phyloP scores from a whole-genome alignment of 2,329 filamentous ascomycete genomes.

The Fusarium chlamydosporum region DNA sequence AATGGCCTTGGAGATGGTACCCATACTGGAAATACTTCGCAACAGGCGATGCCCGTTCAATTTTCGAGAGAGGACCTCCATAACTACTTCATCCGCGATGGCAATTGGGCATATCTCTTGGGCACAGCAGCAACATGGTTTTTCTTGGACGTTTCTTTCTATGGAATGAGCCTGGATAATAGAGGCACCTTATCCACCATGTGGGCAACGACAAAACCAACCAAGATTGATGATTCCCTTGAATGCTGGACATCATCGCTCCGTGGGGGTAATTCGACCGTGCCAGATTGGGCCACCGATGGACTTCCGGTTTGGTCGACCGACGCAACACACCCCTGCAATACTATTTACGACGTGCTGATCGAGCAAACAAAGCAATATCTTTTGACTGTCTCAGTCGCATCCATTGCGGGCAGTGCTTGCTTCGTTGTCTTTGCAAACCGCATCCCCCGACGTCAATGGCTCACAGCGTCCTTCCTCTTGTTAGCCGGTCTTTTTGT shows the following conservation, averaged over 20 bases:
- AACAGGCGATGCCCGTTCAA: constrained; percentile 61
- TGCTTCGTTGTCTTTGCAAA: constrained; percentile 65
- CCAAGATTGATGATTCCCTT: constrained; percentile 56
- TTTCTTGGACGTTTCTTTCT: constrained; percentile 68
- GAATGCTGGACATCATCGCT: constrained; percentile 65
- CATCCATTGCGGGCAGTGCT: constrained; percentile 65
- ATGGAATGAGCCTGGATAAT: constrained; percentile 65
- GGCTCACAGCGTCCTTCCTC: constrained; percentile 66
- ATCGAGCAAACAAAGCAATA: constrained; percentile 68
- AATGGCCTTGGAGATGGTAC: constrained; percentile 25
- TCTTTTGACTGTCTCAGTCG: constrained; percentile 65
- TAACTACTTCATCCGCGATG: constrained; percentile 64
- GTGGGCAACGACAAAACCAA: constrained; percentile 56
- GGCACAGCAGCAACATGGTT: constrained; percentile 65
- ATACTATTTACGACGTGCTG: constrained; percentile 66
- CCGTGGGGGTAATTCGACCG: constrained; percentile 59
- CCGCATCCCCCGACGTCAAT: constrained; percentile 63
- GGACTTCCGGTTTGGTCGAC: constrained; percentile 66
- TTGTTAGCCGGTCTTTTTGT: constrained; percentile 63
- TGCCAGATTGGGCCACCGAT: constrained; percentile 58
- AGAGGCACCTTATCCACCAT: constrained; percentile 56
- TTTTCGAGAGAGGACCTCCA: constrained; percentile 65
- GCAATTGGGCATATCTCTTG: constrained; percentile 56
- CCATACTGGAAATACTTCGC: constrained; percentile 53
- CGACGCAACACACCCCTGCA: constrained; percentile 63